These are phyloP conservation scores for Magnusiomyces sp. DNA, from an alignment of 1,139 yeast genomes.

Conservation along the genomic window DNA sequence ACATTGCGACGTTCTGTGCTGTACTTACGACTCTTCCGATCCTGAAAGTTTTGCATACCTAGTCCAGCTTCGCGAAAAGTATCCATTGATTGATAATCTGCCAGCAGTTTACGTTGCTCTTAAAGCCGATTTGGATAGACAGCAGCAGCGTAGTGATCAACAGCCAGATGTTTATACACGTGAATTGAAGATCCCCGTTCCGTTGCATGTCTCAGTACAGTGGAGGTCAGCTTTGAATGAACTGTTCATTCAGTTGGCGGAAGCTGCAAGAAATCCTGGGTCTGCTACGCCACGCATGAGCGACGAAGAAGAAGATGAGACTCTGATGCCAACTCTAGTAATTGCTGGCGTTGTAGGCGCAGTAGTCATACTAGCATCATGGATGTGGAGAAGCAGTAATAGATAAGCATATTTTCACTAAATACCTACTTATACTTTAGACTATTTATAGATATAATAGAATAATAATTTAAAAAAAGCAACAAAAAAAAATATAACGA, in stretches of 20 bases:
- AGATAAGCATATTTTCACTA: slow-evolving; percentile 10
- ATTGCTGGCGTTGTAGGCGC: slow-evolving; percentile 21
- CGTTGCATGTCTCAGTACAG: slow-evolving; percentile 76
- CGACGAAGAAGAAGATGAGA: slow-evolving; percentile 50
- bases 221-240: slow-evolving; percentile 88
- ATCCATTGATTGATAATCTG: slow-evolving; percentile 53
- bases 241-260: slow-evolving; percentile 76
- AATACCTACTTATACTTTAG: neutral
- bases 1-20: slow-evolving; percentile 84
- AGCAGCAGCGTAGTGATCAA: slow-evolving; percentile 75
- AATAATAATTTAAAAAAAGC: neutral
- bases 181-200: slow-evolving; percentile 58
- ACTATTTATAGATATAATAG: neutral
- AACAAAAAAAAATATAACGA: neutral
- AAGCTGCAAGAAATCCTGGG: slow-evolving; percentile 76
- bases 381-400: slow-evolving; percentile 14
- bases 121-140: slow-evolving; percentile 91
- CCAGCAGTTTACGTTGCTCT: slow-evolving; percentile 87
- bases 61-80: slow-evolving; percentile 53
- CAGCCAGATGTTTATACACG: slow-evolving; percentile 87
- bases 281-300: slow-evolving; percentile 75
- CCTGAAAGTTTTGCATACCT: slow-evolving; percentile 88
- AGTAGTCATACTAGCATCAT: slow-evolving; percentile 16
- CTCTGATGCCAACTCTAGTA: slow-evolving; percentile 35
- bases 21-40: slow-evolving; percentile 87